Conservation (phyloP, 192 early-diverging fungal genomes). For the Coemansia sp. region DNA sequence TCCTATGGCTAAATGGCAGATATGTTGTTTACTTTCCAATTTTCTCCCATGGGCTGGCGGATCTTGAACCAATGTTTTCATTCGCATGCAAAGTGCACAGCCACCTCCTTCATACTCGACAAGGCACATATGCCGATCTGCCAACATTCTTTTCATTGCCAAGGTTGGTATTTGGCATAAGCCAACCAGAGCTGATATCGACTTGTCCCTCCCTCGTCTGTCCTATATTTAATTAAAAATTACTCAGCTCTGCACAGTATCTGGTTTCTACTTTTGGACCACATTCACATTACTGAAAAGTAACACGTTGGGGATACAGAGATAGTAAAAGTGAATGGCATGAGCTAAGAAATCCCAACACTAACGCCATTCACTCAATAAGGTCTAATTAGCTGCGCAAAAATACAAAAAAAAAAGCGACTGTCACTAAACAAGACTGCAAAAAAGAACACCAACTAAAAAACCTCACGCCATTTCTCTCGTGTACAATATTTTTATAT, state of each 20-base stretch:
- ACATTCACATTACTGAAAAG: neutral
- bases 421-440: neutral
- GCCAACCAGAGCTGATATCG: neutral
- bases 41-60: neutral
- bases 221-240: neutral
- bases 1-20: neutral
- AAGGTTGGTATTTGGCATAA: no score
- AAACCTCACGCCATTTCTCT: neutral
- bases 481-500: neutral
- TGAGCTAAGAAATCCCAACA: neutral
- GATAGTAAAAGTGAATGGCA: neutral
- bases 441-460: neutral
- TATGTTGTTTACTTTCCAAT: neutral
- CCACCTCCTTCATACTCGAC: neutral
- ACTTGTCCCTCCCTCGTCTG: neutral
- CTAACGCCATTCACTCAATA: neutral
- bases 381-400: neutral
- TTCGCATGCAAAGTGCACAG: neutral
- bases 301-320: neutral
- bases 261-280: neutral
- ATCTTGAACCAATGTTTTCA: neutral
- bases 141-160: no score
- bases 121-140: neutral
- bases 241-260: neutral
- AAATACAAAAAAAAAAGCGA: neutral